Evolutionary conservation across 2,329 filamentous ascomycete species (phyloP).

Genomic region (Dactylellina sp.): DNA sequence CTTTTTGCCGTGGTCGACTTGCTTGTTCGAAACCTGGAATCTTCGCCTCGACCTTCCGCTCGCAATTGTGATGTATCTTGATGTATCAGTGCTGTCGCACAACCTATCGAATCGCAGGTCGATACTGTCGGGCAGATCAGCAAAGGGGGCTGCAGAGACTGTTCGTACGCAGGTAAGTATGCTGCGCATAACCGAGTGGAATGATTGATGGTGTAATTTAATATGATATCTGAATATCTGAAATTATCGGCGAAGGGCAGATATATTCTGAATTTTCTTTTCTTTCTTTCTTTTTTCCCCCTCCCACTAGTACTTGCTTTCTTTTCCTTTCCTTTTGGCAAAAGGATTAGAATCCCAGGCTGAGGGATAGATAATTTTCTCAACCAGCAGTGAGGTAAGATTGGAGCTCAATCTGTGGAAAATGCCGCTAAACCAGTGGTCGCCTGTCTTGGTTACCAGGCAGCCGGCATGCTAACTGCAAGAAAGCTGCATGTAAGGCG

Average conservation of each 20-base stretch:
- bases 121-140: constrained; percentile 14
- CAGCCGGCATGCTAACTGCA: constrained; percentile 52
- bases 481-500: constrained; percentile 46
- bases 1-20: constrained; percentile 25
- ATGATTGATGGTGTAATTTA: constrained; percentile 37
- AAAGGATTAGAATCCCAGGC: constrained; percentile 29
- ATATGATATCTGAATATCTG: constrained; percentile 34
- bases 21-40: constrained; percentile 30
- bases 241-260: constrained; percentile 54
- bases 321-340: constrained; percentile 18
- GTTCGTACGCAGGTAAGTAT: constrained; percentile 12
- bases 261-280: constrained; percentile 16
- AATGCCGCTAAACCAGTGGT: constrained; percentile 49
- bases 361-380: constrained; percentile 51
- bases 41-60: constrained; percentile 30
- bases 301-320: constrained; percentile 17
- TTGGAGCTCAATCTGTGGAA: constrained; percentile 43
- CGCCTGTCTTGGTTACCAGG: constrained; percentile 54
- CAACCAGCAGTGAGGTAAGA: constrained; percentile 40
- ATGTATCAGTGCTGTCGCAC: constrained; percentile 53
- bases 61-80: constrained; percentile 13
- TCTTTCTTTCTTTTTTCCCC: background rate
- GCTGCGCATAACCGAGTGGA: constrained; percentile 52
- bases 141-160: constrained; percentile 10
- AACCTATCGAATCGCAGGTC: constrained; percentile 26